phyloP scores from a whole-genome alignment of 192 early-diverging fungal species.

The Coemansia sp. region DNA sequence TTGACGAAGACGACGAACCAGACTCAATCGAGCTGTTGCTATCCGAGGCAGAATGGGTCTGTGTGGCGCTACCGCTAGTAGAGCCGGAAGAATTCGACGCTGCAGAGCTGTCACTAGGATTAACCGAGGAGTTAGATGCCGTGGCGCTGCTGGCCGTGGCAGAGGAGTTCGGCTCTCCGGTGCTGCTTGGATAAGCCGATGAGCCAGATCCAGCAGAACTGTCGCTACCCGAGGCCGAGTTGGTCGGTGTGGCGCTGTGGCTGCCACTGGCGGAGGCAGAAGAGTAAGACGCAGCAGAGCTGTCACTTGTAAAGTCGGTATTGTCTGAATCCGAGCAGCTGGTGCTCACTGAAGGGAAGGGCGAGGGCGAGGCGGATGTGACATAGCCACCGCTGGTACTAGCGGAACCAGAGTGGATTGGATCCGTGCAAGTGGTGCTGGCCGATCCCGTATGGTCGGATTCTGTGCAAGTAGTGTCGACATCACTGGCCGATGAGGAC shows the following conservation, averaged over 20 bases:
- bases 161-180: background rate
- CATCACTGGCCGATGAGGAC: background rate
- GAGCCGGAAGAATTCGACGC: background rate
- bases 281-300: background rate
- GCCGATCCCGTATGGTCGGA: background rate
- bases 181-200: background rate
- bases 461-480: background rate
- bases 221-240: background rate
- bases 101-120: background rate
- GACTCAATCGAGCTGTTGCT: too few species aligned
- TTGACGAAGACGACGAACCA: background rate
- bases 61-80: background rate
- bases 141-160: slow-evolving; percentile 1
- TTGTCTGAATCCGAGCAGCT: background rate
- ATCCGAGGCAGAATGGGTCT: background rate
- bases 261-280: background rate
- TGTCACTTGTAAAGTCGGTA: background rate
- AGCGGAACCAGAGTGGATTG: background rate
- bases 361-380: background rate
- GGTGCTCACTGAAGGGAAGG: background rate
- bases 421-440: background rate
- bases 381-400: background rate
- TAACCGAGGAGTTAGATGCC: background rate
- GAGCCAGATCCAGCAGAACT: background rate
- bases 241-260: background rate